phyloP scores from a whole-genome alignment of 768 basidiomycete genomes.

The Hortiboletus flavorubellus region DNA sequence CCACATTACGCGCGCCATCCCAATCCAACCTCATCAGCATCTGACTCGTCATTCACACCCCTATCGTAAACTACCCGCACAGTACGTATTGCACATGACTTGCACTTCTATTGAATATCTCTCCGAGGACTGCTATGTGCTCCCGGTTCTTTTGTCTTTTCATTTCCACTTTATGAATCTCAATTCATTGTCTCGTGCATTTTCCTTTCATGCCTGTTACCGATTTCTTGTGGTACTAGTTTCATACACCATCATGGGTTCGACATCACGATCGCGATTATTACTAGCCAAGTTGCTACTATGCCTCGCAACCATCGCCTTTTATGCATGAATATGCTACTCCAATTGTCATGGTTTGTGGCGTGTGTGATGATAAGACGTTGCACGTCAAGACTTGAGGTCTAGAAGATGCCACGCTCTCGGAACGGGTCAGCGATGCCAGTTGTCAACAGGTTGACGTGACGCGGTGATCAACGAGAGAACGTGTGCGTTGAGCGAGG shows the following conservation, averaged over 20 bases:
- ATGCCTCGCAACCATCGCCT: slow-evolving; percentile 17
- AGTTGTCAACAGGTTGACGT: slow-evolving; percentile 5
- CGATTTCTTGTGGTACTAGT: slow-evolving; percentile 18
- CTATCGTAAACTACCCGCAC: slow-evolving; percentile 25
- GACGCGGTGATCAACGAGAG: slow-evolving; percentile 14
- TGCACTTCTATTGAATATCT: slow-evolving; percentile 27
- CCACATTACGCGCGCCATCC: slow-evolving; percentile 6
- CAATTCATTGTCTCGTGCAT: not conserved
- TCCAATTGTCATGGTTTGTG: not conserved
- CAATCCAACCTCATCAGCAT: slow-evolving; percentile 18
- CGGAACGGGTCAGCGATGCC: not conserved
- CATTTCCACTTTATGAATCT: not conserved
- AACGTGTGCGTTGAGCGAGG: slow-evolving; percentile 1
- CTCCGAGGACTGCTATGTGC: slow-evolving; percentile 7
- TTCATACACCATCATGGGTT: slow-evolving; percentile 6
- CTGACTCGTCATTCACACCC: slow-evolving; percentile 19
- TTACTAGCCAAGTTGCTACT: slow-evolving; percentile 20
- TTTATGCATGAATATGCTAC: slow-evolving; percentile 18
- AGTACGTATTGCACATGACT: slow-evolving; percentile 30
- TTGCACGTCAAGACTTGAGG: not conserved
- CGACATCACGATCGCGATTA: slow-evolving; percentile 17
- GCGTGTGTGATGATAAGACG: not conserved
- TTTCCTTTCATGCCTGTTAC: not conserved
- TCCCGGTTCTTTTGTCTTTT: not conserved
- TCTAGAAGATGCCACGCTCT: not conserved